Percentiles rank a stretch among this genome's conserved stretches.
Evolutionary conservation across 257 asterid species (phyloP).

Genomic region (Solanum arcanum): DNA sequence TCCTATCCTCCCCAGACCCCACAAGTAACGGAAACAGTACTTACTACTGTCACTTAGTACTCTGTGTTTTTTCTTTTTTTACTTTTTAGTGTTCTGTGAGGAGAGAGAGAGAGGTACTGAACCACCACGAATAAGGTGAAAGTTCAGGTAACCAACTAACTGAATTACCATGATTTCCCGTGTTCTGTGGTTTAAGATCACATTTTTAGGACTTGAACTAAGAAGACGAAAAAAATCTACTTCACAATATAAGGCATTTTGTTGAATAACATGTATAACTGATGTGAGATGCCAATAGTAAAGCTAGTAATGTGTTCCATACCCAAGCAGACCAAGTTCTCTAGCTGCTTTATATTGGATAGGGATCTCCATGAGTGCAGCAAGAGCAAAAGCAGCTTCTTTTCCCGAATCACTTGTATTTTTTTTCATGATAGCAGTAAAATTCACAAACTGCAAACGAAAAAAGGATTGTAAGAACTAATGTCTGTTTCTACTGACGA

Average conservation of each 20-base stretch:
- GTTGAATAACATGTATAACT: background rate
- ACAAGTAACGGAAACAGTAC: too few species aligned
- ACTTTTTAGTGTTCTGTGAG: background rate
- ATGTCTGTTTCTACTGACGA: background rate
- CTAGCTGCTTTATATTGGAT: conserved; percentile 59
- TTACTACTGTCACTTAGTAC: background rate
- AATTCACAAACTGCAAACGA: conserved; percentile 61
- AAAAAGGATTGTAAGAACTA: background rate
- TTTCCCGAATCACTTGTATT: conserved; percentile 29
- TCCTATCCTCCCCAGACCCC: background rate
- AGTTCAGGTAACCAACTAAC: background rate
- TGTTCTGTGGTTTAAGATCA: background rate
- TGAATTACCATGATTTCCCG: background rate
- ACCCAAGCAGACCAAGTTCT: conserved; percentile 62
- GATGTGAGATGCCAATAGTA: background rate
- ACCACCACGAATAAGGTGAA: background rate
- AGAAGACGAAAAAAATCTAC: background rate
- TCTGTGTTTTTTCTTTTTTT: background rate
- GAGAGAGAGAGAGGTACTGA: background rate
- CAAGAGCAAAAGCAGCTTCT: conserved; percentile 78
- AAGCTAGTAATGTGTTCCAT: conserved; percentile 4
- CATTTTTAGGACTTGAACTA: background rate
- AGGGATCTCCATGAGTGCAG: conserved; percentile 87
- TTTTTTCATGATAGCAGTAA: conserved; percentile 55
- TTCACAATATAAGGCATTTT: background rate